These are phyloP conservation scores for Phylloporus sp. DNA, from an alignment of 768 basidiomycete species.

Conservation along the genomic window DNA sequence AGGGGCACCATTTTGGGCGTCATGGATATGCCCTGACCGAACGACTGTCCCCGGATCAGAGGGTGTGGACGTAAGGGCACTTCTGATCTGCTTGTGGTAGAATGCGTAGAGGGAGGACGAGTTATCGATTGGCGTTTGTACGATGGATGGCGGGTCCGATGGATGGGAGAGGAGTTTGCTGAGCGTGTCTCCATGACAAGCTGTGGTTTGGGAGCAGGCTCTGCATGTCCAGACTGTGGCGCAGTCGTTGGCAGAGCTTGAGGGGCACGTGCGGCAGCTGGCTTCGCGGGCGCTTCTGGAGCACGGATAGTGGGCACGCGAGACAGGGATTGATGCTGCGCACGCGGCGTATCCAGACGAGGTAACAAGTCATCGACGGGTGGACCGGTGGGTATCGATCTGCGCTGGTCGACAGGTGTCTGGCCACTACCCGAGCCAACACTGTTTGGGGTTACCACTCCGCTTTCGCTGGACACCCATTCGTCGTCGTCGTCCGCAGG, in stretches of 20 bases:
- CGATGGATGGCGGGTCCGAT: conserved; percentile 33
- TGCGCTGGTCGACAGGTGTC: conserved; percentile 29
- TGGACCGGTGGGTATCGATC: conserved; percentile 5
- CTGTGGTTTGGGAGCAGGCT: conserved; percentile 13
- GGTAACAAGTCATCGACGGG: conserved; percentile 16
- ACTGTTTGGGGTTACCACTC: conserved; percentile 60
- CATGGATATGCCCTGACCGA: conserved; percentile 38
- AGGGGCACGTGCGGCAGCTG: conserved; percentile 15
- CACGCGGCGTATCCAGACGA: conserved; percentile 30
- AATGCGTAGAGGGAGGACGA: conserved; percentile 62
- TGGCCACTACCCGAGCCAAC: conserved; percentile 40
- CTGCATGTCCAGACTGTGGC: conserved; percentile 13
- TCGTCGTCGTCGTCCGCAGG: conserved; percentile 56
- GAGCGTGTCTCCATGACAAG: conserved; percentile 31
- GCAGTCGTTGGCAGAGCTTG: conserved; percentile 10
- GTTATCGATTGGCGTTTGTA: conserved; percentile 41
- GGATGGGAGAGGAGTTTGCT: conserved; percentile 36
- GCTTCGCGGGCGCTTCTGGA: conserved; percentile 20
- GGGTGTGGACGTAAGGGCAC: conserved; percentile 61
- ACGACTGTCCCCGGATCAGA: conserved; percentile 69
- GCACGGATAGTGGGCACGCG: conserved; percentile 32
- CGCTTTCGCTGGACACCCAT: conserved; percentile 77
- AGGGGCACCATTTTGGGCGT: conserved; percentile 45
- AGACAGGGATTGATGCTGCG: conserved; percentile 29
- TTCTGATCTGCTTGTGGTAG: conserved; percentile 38